A percentile compares a stretch with the other conserved stretches of the same genome.
These are phyloP conservation scores for Lentinus brumalis DNA, from an alignment of 768 basidiomycete genomes.

Conservation along the genomic window DNA sequence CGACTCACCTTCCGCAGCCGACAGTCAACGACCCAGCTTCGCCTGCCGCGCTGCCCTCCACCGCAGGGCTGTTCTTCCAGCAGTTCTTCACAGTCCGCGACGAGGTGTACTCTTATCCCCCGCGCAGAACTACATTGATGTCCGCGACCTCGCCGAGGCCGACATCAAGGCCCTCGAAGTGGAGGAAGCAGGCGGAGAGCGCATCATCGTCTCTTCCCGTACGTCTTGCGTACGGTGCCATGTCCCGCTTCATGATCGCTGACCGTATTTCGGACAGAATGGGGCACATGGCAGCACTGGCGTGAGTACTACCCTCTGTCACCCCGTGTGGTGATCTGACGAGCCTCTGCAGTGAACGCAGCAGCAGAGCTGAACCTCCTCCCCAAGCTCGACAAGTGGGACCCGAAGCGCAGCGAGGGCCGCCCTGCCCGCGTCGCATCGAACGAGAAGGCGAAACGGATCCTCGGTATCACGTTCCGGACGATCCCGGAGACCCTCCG, in stretches of 20 bases:
- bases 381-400: constrained; percentile 6
- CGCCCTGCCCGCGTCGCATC: constrained; percentile 1
- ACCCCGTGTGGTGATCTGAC: background rate
- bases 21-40: constrained; percentile 1
- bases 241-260: background rate
- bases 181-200: constrained; percentile 38
- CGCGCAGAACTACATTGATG: constrained; percentile 31
- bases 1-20: background rate
- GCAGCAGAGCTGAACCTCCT: constrained; percentile 11
- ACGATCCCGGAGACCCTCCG: constrained; percentile 40
- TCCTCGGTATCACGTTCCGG: constrained; percentile 45
- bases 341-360: constrained; percentile 6
- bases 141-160: constrained; percentile 36
- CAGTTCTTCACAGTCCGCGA: background rate
- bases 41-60: background rate
- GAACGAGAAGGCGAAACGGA: constrained; percentile 35
- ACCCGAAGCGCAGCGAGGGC: constrained; percentile 26
- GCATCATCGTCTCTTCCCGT: constrained; percentile 40
- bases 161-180: constrained; percentile 32
- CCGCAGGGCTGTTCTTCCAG: background rate
- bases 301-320: constrained; percentile 4
- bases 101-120: background rate
- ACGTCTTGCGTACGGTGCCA: background rate
- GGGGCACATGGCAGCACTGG: constrained; percentile 21
- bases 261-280: background rate